These are phyloP conservation scores for Aspergillus sojae DNA, from an alignment of 2,329 filamentous ascomycete species.

Conservation along the genomic window DNA sequence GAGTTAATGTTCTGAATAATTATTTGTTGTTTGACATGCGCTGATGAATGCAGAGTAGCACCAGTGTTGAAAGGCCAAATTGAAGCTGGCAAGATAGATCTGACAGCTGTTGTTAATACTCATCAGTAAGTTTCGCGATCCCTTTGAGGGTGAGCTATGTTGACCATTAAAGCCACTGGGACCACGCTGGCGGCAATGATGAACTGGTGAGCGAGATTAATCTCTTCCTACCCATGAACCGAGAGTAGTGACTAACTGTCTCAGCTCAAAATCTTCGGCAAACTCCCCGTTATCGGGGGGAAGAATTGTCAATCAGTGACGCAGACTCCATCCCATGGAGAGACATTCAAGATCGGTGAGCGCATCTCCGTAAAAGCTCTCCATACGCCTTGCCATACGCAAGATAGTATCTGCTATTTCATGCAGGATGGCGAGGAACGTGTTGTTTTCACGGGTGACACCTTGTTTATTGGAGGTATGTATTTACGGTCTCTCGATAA, in stretches of 20 bases:
- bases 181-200: conserved; percentile 90
- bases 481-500: conserved; percentile 5
- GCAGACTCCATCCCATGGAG: conserved; percentile 72
- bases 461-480: conserved; percentile 85
- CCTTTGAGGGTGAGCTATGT: neutral
- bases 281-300: conserved; percentile 81
- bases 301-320: conserved; percentile 82
- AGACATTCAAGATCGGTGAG: conserved; percentile 78
- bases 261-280: conserved; percentile 60
- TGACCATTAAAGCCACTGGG: conserved; percentile 70
- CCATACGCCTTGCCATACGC: conserved; percentile 97
- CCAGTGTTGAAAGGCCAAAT: conserved; percentile 74
- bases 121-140: conserved; percentile 72
- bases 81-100: conserved; percentile 70
- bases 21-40: neutral
- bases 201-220: conserved; percentile 65
- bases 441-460: conserved; percentile 94
- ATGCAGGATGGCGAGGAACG: conserved; percentile 75
- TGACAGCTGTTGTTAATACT: conserved; percentile 91
- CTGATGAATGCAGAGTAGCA: conserved; percentile 52
- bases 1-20: conserved; percentile 22
- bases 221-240: neutral
- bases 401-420: conserved; percentile 96
- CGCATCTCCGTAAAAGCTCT: conserved; percentile 80
- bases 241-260: neutral